A percentile compares a stretch with the other conserved stretches of the same genome.
These are phyloP conservation scores for Neurospora sp. DNA, from an alignment of 2,329 filamentous ascomycete species.

Conservation along the genomic window DNA sequence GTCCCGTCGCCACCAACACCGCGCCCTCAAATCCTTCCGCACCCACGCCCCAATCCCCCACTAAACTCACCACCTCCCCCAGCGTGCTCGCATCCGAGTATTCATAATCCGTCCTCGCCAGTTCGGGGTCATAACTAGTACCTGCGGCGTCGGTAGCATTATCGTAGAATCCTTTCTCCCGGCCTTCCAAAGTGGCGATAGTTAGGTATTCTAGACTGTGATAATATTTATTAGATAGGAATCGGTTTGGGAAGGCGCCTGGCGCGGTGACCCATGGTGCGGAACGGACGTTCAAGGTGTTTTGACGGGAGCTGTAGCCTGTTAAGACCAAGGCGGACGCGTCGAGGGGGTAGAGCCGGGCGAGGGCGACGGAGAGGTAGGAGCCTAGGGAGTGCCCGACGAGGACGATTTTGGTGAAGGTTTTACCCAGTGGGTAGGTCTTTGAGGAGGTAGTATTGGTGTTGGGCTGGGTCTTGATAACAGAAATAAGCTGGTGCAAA, in stretches of 20 bases:
- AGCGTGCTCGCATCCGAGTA: slow-evolving; percentile 5
- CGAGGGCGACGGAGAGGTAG: slow-evolving; percentile 5
- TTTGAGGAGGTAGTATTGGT: background rate
- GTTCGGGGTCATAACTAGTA: background rate
- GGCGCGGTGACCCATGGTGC: slow-evolving; percentile 1
- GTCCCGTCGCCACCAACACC: slow-evolving; percentile 7
- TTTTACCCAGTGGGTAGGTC: background rate
- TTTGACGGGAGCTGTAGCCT: slow-evolving; percentile 6
- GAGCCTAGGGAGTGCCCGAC: slow-evolving; percentile 13
- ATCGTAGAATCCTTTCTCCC: background rate
- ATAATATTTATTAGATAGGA: background rate
- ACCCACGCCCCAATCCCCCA: background rate
- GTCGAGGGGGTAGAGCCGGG: slow-evolving; percentile 1
- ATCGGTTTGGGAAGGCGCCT: background rate
- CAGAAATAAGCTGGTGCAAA: slow-evolving; percentile 6
- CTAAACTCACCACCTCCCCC: slow-evolving; percentile 7
- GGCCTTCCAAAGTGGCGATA: background rate
- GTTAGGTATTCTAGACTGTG: slow-evolving; percentile 7
- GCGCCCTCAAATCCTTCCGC: slow-evolving; percentile 2
- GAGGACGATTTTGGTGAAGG: slow-evolving; percentile 6
- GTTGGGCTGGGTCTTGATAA: background rate
- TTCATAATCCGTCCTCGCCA: slow-evolving; percentile 8
- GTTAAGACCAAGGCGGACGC: slow-evolving; percentile 8
- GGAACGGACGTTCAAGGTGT: slow-evolving; percentile 4
- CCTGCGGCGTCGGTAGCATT: background rate